Base-by-base conservation (phyloP, 768 basidiomycete species). In the Leccinum incarnatum region DNA sequence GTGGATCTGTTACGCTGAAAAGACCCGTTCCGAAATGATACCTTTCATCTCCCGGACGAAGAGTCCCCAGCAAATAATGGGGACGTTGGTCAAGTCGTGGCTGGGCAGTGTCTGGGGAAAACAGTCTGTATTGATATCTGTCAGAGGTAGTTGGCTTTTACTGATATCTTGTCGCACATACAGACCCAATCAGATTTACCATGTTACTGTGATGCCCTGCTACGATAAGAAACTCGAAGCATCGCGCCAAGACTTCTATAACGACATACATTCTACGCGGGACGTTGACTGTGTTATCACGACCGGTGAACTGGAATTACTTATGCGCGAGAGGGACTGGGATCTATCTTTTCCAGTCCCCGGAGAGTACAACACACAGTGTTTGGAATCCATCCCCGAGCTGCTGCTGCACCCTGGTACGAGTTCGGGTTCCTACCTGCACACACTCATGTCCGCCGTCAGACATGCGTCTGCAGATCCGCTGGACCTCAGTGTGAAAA, bases 181-280 rank as follows among this genome's bases (percentile, higher is more conserved):
- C 70, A 95, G 92, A 40, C 93, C 94, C 1, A 79, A 91, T 67
- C 80, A 92, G 65, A 83, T 99, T 48, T 99, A 98, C 70, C 97
- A 99, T 68, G 94, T 98, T 54, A 83, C 93, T 0, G 95, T 98
- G 53, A 98, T 98, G 95, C 96, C 97, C 0, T 99, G 97, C 74
- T 98, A 98, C 74, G 97, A 99, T 81, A 98, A 98, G 77, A 99
- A 99, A 70, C 85, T 99, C 15, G 97, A 99, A 75, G 97, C 97
- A 0, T 98, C 95, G 9, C 83, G 97, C 27, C 83, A 87, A 50
- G 95, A 99, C 69, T 99, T 98, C 69, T 93, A 93, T 69, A 86
- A 87, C 61, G 87, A 89, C 8, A 64, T 83, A 2, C 89, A 93
- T 73, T 79, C 87, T 40, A 94, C 93, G 10, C 80, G 95, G 55